Conservation (phyloP, 106 monocot species). For the Xerophyta viscosa region DNA sequence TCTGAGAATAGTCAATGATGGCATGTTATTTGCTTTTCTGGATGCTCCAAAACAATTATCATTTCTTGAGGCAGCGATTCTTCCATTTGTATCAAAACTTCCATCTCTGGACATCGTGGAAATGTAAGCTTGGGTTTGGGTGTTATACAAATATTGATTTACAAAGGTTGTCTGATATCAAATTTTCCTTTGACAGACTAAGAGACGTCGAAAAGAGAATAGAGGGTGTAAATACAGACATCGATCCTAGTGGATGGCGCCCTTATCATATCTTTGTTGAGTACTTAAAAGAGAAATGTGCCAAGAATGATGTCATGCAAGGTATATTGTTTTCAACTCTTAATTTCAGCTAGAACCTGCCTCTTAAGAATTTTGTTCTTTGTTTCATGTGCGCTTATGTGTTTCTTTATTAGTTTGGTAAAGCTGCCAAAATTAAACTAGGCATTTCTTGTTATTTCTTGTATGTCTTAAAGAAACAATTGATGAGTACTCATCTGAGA, state of each 20-base stretch:
- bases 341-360: neutral
- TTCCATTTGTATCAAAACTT: constrained; percentile 84
- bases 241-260: constrained; percentile 80
- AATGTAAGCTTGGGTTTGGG: constrained; percentile 36
- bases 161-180: no score
- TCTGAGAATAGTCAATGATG: constrained; percentile 70
- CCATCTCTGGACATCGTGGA: constrained; percentile 49
- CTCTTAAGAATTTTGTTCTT: neutral
- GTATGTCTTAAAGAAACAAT: no score
- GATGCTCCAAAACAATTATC: constrained; percentile 64
- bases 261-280: constrained; percentile 70
- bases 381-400: no score
- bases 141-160: no score
- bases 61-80: constrained; percentile 74
- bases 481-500: no score
- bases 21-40: constrained; percentile 72
- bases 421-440: no score
- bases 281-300: constrained; percentile 57
- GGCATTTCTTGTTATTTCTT: no score
- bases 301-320: constrained; percentile 65
- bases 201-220: constrained; percentile 75
- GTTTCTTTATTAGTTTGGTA: no score
- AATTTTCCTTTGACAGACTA: no score
- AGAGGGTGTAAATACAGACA: constrained; percentile 57
- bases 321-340: constrained; percentile 21